A percentile compares a stretch with the other conserved stretches of the same genome.
Evolutionary conservation across 2,329 filamentous ascomycete genomes (phyloP).

Genomic region (Aspergillus carbonarius): DNA sequence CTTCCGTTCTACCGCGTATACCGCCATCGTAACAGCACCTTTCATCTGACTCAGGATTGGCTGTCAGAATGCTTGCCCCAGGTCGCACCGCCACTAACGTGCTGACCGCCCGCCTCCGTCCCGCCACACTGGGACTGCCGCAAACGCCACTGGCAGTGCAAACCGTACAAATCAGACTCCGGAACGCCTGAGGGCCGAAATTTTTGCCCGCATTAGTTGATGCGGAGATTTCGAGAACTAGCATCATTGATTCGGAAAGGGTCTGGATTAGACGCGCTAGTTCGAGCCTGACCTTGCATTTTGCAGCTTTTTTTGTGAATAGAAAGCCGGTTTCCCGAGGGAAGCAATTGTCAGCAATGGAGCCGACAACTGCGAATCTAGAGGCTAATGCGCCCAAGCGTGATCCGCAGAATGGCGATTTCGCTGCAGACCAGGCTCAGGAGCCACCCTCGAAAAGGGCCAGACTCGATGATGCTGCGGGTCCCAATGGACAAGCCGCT

Average conservation of each 20-base stretch:
- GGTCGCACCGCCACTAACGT: background rate
- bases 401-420: slow-evolving; percentile 23
- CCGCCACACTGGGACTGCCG: background rate
- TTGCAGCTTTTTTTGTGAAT: background rate
- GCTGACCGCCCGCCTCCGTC: background rate
- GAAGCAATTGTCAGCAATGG: slow-evolving; percentile 11
- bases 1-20: slow-evolving; percentile 8
- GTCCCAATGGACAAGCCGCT: slow-evolving; percentile 23
- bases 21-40: slow-evolving; percentile 8
- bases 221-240: background rate
- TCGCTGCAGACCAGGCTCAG: slow-evolving; percentile 30
- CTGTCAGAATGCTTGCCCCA: background rate
- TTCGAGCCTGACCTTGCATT: background rate
- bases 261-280: background rate
- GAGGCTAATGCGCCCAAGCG: slow-evolving; percentile 22
- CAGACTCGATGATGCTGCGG: slow-evolving; percentile 50
- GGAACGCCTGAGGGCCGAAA: slow-evolving; percentile 8
- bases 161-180: slow-evolving; percentile 25
- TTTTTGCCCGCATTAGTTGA: slow-evolving; percentile 12
- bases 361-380: slow-evolving; percentile 8
- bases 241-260: background rate
- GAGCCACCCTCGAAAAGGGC: slow-evolving; percentile 59
- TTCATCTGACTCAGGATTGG: background rate
- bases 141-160: slow-evolving; percentile 10
- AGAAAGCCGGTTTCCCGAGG: background rate